Conservation (phyloP, 2,329 filamentous ascomycete genomes). For the Botrytis squamosa region DNA sequence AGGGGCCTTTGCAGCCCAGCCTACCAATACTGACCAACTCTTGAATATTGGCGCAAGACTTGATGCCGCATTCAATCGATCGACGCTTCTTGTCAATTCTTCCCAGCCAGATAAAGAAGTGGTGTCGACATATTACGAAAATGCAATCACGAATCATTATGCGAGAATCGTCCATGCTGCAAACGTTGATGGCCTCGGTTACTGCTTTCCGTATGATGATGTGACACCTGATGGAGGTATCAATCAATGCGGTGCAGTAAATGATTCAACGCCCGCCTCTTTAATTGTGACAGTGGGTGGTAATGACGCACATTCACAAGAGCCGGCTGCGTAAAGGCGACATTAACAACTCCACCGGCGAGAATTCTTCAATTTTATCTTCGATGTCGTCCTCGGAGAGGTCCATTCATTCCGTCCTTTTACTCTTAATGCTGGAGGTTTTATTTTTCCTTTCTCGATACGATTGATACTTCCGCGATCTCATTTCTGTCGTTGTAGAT, state of each 20-base stretch:
- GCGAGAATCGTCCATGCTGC: conserved; percentile 61
- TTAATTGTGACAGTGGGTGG: conserved; percentile 31
- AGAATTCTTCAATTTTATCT: not conserved
- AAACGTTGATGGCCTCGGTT: conserved; percentile 59
- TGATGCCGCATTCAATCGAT: conserved; percentile 72
- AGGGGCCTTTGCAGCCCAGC: conserved; percentile 52
- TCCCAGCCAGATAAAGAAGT: conserved; percentile 53
- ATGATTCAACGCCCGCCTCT: conserved; percentile 37
- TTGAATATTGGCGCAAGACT: conserved; percentile 71
- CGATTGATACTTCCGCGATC: conserved; percentile 21
- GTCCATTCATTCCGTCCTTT: conserved; percentile 23
- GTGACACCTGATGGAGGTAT: conserved; percentile 54
- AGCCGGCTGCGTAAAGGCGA: not conserved
- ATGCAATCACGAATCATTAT: conserved; percentile 63
- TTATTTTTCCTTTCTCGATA: conserved; percentile 15
- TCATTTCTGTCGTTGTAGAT: conserved; percentile 25
- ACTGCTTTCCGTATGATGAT: conserved; percentile 72
- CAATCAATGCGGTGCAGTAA: conserved; percentile 64
- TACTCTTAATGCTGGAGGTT: conserved; percentile 20
- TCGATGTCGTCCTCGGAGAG: not conserved
- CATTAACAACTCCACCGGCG: not conserved
- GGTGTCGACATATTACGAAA: conserved; percentile 51
- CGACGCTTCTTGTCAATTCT: conserved; percentile 58
- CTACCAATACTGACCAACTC: conserved; percentile 40
- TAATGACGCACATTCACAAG: conserved; percentile 25